Base-by-base conservation (phyloP, 2,329 filamentous ascomycete genomes). In the Aspergillus clavatus region DNA sequence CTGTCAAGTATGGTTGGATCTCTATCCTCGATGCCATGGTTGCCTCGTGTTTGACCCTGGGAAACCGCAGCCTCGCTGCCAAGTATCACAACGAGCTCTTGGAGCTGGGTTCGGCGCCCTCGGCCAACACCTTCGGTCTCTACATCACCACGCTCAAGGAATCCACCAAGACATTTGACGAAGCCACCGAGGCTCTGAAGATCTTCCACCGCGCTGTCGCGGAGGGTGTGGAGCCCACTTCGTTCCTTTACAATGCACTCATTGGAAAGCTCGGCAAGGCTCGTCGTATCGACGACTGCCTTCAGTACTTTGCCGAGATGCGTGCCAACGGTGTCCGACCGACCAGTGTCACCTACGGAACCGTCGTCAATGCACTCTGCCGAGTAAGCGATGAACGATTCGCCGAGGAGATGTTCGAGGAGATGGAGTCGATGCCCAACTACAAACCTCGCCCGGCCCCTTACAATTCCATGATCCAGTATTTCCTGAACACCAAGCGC, bases 101-200 rank as follows among this genome's bases (percentile, higher is more conserved):
- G 39, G 84, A 89, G 49, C 93, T 97, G 76, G 91, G 91, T 38
- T 83, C 87, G 48, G 85, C 90, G 7, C 93, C 93, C 12, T 95
- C 91, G 2, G 93, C 93, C 35, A 98, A 98, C 75, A 98, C 93
- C 0, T 98, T 94, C 58, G 93, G 93, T 48, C 80, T 98, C 14
- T 98, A 97, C 77, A 98, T 98, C 71, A 97, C 94, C n/a, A 97
- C 91, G 1, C 77, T 98, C 50, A 96, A 97, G 74, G 91, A 95
- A 63, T 95, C 89, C 1, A 89, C 89, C 54, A 95, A 95, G 80
- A 97, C 90, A 0, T 97, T 96, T 55, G 93, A 98, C 61, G 93
- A 98, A 68, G 93, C 93, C 8, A 89, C 89, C 7, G 93, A 97
- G 68, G 93, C 93, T 45, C 86, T 97, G 63, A 94, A 94, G 72